Base-by-base conservation (phyloP, 164 flowering plant species). In the Taxillus chinensis region DNA sequence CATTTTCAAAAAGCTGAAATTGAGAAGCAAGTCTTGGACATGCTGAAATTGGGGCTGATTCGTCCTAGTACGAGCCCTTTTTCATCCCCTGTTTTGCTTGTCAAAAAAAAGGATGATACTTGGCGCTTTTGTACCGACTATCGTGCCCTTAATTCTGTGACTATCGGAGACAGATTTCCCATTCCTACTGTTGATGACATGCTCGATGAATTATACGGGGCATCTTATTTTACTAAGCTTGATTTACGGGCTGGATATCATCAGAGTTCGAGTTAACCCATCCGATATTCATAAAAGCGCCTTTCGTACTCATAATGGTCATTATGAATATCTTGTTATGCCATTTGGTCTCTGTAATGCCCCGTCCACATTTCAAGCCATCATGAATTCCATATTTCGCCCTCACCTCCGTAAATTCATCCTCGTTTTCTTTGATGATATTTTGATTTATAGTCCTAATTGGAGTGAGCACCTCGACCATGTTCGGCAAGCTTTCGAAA, bases 111-210 rank as follows among this genome's bases (percentile, higher is more conserved):
- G n/a, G n/a, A 54, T 27, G 27, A 27, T 27, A 27, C 27, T 27
- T 27, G 27, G 27, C 27, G 27, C 27, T 27, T 27, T 27, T 27
- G 56, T 43, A 63, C 17, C 2, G 51, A 63, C 12, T 63, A 63
- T 55, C 13, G 59, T 3, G 66, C 66, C 3, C 51, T 42, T 14
- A 54, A 41, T 14, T 4, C 5, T 4, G 11, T n/a, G 1, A 62
- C 56, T 3, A 62, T 62, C 13, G 41, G 53, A 42, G 65, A 62
- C 15, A 4, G 16, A 15, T 62, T 62, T 40, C 58, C 58, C 37
- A 62, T 62, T 52, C 58, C 41, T 0, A 45, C 2, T 1, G 27
- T 27, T 27, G 27, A 27, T 27, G 27, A 27, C 27, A 27, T 27
- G 27, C 27, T 27, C 27, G 27, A 63, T 55, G 66, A 63, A 11